phyloP scores from a whole-genome alignment of 192 early-diverging fungal genomes.

The Coemansia sp. region DNA sequence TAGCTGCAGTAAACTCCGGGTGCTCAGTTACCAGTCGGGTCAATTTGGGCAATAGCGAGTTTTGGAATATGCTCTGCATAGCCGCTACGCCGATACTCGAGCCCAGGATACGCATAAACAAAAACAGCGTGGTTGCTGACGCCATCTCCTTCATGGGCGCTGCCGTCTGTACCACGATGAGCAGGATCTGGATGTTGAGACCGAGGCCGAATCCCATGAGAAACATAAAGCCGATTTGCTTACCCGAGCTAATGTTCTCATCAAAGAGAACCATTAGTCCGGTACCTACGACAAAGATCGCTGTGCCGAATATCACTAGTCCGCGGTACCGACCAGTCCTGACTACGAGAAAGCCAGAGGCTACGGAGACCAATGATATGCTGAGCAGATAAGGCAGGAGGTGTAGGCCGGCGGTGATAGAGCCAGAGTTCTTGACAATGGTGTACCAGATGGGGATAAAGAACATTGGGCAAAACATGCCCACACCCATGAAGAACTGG shows the following conservation, averaged over 20 bases:
- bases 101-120: constrained; percentile 66
- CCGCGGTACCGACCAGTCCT: constrained; percentile 54
- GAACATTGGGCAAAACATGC: constrained; percentile 60
- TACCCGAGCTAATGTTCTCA: constrained; percentile 47
- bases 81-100: constrained; percentile 60
- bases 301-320: constrained; percentile 58
- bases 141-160: constrained; percentile 62
- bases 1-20: constrained; percentile 15
- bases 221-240: constrained; percentile 57
- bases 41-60: constrained; percentile 29
- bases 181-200: constrained; percentile 58
- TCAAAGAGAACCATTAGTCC: constrained; percentile 61
- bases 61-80: constrained; percentile 58
- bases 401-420: constrained; percentile 60
- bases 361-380: constrained; percentile 57
- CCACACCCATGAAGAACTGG: constrained; percentile 57
- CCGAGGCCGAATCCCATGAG: constrained; percentile 60
- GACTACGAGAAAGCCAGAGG: constrained; percentile 53
- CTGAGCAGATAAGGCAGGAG: constrained; percentile 62
- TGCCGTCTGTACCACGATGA: constrained; percentile 67
- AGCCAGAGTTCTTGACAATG: constrained; percentile 55
- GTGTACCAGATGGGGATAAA: constrained; percentile 66
- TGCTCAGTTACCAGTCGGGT: background rate
- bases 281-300: constrained; percentile 53
- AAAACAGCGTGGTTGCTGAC: constrained; percentile 59